Evolutionary conservation across 2,329 filamentous ascomycete species (phyloP).

Genomic region (Colletotrichum orchidophilum): DNA sequence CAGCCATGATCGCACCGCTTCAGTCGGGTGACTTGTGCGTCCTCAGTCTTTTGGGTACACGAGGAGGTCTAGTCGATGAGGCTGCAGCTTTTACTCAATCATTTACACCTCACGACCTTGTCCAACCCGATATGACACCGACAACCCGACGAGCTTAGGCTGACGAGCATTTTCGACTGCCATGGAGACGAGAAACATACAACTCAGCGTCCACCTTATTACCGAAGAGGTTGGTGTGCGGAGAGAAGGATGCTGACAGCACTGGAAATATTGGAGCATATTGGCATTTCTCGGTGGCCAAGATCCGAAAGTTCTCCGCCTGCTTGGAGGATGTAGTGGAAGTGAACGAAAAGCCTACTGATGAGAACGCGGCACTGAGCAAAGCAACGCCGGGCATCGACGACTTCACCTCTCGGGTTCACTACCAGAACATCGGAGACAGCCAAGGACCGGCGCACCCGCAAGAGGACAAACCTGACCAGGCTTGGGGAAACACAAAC

Average conservation of each 20-base stretch:
- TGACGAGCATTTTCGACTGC: neutral
- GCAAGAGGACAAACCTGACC: neutral
- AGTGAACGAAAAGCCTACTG: neutral
- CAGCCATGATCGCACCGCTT: slow-evolving; percentile 17
- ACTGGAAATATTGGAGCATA: neutral
- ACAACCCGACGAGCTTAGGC: neutral
- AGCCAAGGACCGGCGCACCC: slow-evolving; percentile 7
- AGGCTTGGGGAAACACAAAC: neutral
- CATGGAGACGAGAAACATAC: neutral
- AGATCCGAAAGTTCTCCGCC: neutral
- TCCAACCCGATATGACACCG: slow-evolving; percentile 12
- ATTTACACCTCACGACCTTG: neutral
- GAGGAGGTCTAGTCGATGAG: slow-evolving; percentile 3
- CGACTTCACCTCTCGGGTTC: neutral
- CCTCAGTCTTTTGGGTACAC: slow-evolving; percentile 14
- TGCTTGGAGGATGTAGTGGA: neutral
- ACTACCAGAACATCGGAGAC: slow-evolving; percentile 16
- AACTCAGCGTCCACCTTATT: neutral
- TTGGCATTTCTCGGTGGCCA: neutral
- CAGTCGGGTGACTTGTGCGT: slow-evolving; percentile 21
- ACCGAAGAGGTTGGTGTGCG: neutral
- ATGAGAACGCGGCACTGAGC: neutral
- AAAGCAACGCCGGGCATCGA: neutral
- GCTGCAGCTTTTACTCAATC: slow-evolving; percentile 1
- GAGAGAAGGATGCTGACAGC: slow-evolving; percentile 26